phyloP scores from a whole-genome alignment of 2,329 filamentous ascomycete species.

The Arachnopeziza araneosa region DNA sequence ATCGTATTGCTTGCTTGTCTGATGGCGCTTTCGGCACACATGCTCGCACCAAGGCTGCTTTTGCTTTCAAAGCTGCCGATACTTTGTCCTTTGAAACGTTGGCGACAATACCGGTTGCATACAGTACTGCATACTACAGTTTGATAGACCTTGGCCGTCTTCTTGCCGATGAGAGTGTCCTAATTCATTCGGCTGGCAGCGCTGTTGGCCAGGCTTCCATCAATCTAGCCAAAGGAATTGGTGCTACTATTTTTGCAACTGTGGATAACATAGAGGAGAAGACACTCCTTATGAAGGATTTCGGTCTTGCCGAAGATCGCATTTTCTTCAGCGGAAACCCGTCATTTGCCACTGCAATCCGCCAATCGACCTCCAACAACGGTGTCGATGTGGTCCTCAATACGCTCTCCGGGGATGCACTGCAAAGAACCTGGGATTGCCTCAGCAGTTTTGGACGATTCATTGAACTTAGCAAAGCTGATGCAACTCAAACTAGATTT shows the following conservation, averaged over 20 bases:
- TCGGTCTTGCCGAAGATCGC: neutral
- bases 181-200: neutral
- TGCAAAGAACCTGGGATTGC: neutral
- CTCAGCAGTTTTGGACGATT: neutral
- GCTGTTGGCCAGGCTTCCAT: neutral
- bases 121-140: neutral
- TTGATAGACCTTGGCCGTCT: neutral
- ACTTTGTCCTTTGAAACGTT: neutral
- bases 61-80: neutral
- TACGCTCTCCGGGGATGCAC: neutral
- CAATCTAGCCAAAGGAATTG: neutral
- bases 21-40: neutral
- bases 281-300: neutral
- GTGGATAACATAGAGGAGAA: neutral
- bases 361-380: neutral
- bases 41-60: neutral
- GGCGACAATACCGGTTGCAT: neutral
- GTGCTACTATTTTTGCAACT: neutral
- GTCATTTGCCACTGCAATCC: neutral
- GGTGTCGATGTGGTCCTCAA: neutral
- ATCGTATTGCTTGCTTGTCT: neutral
- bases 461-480: neutral
- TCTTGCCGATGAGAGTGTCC: neutral
- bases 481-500: neutral
- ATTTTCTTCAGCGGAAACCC: neutral